Evolutionary conservation across 495 filamentous ascomycete genomes (phyloP), one percentile per base, ranked within the genome.

Genomic region (Aspergillus coremiiformis): DNA sequence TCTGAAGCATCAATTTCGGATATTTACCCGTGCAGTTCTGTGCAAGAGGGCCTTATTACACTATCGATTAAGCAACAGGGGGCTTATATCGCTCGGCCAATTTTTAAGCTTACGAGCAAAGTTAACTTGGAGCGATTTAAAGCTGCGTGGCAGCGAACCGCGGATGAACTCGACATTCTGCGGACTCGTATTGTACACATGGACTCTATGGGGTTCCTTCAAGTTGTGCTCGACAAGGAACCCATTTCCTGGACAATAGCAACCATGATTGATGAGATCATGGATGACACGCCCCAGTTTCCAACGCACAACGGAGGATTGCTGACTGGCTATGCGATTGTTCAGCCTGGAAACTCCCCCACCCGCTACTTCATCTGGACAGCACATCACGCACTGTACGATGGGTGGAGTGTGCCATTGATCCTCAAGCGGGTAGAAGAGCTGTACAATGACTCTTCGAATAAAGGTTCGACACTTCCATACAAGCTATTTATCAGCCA

Each of bases 301-400:
- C 63, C 73, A 0, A 76, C 76, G 41, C 67, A 76, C 19, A 76
- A 82, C 27, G 82, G 84, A 23, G 77, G 60, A n/a, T 57, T 70
- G 1, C 56, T 87, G 14, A 77, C 77, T 5, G 68, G 72, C n/a
- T 84, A 80, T 51, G 75, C 71, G 0, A 66, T 85, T 5, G 63
- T 83, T 4, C 50, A 65, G 24, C 49, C 67, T 1, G 52, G 39
- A 22, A 43, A 42, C 6, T 64, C 59, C 5, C 56, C 60, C n/a
- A 29, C 52, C 26, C 54, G 55, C 1, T 69, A 79, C 53, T 80
- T 87, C 39, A 75, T 84, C 0, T 78, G 83, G 68, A 81, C 78
- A 1, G 75, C 83, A 37, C 84, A 89, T 47, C 86, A 90, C 52
- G 79, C 82, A 1, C 62, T 89, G 0, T 89, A 87, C 47, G 86